Evolutionary conservation across 768 basidiomycete genomes (phyloP), one percentile per base, ranked within the genome.

Genomic region (Calocybe indica): DNA sequence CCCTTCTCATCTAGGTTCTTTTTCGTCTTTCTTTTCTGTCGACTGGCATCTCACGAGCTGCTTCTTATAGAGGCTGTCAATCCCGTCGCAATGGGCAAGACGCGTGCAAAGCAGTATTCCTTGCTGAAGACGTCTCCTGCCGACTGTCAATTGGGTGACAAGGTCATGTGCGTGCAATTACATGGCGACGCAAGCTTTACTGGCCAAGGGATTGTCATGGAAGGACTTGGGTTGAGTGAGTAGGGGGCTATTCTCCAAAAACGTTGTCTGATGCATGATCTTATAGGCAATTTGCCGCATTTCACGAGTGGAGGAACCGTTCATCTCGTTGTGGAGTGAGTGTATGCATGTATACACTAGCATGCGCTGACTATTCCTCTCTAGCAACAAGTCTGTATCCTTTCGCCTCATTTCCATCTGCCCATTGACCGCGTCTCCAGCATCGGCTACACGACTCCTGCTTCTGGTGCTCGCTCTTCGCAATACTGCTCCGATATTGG

Each of bases 121-220:
- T 72, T 95, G 1, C 71, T 94, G 38, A 87, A 80, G 64, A 77
- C 70, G 6, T 84, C 74, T 12, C 75, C 78, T 5, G 66, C 65
- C 2, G 71, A 77, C 43, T 80, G 78, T 53, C 64, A 71, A 47
- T 62, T 80, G 2, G 78, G 88, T 1, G 82, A 84, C 61, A 78
- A 74, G 56, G 93, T 85, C 2, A 84, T 95, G 80, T 92, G 86
- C 52, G 84, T 95, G 0, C 90, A 93, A 57, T 64, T 96, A 40
- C 93, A 95, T 53, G 93, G 93, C 2, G 93, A 96, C 62, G 92
- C 89, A 1, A 90, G 87, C 49, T 94, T 95, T 59, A 78, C 86
- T 0, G 93, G 92, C 0, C 93, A 95, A 61, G 92, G 93, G 2
- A 74, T 95, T 5, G 79, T 93, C 12, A 93, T 92, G 83, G 93